Percentiles rank a stretch among this genome's conserved stretches.
phyloP scores from a whole-genome alignment of 75 land plant genomes.

The Cupressus sempervirens region DNA sequence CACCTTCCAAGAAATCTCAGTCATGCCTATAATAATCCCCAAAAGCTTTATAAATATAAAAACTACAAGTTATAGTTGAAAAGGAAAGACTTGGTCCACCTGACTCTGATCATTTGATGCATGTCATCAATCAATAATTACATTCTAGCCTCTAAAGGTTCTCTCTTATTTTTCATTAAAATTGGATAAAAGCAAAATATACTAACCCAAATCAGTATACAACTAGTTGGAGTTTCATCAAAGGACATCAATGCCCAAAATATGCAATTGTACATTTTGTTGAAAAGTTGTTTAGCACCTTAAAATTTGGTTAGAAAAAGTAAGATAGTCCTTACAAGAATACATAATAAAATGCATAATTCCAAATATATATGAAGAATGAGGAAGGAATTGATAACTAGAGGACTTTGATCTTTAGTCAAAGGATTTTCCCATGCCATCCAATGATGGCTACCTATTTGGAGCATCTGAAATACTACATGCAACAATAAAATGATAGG shows the following conservation, averaged over 20 bases:
- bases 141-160: background rate
- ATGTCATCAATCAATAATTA: background rate
- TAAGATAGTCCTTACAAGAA: slow-evolving; percentile 49
- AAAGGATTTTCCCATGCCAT: slow-evolving; percentile 89
- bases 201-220: slow-evolving; percentile 82
- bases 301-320: slow-evolving; percentile 47
- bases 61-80: slow-evolving; percentile 9
- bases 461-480: slow-evolving; percentile 59
- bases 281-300: slow-evolving; percentile 66
- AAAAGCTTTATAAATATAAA: slow-evolving; percentile 10
- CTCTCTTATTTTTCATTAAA: slow-evolving; percentile 13
- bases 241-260: slow-evolving; percentile 95
- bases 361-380: slow-evolving; percentile 59
- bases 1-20: slow-evolving; percentile 35
- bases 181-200: slow-evolving; percentile 34
- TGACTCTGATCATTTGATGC: slow-evolving; percentile 24
- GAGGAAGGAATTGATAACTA: slow-evolving; percentile 26
- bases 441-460: slow-evolving; percentile 87
- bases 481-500: slow-evolving; percentile 58
- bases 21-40: slow-evolving; percentile 22
- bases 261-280: slow-evolving; percentile 54
- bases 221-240: slow-evolving; percentile 86
- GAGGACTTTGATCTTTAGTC: slow-evolving; percentile 33
- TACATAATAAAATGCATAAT: slow-evolving; percentile 57
- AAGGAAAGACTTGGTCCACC: slow-evolving; percentile 20